A percentile compares a stretch with the other conserved stretches of the same genome.
Conservation (phyloP, 495 filamentous ascomycete genomes). For the Hamigera avellanea region DNA sequence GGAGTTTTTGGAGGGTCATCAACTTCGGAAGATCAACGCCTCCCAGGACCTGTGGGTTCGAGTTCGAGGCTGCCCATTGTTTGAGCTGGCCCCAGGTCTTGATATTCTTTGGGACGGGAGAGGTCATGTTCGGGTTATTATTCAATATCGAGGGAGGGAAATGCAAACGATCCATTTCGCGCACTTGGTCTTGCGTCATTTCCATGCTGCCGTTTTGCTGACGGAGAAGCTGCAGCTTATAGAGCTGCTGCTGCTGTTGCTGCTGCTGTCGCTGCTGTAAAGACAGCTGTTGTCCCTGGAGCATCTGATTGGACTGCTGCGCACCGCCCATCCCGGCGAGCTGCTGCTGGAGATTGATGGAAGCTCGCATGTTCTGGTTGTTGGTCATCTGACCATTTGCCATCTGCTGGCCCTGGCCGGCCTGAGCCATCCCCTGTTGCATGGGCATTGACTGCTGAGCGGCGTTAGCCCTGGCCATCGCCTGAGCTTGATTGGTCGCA, state of each 20-base stretch:
- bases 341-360: conserved; percentile 22
- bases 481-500: conserved; percentile 15
- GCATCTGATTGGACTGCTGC: conserved; percentile 19
- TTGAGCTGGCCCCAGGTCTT: conserved; percentile 69
- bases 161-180: conserved; percentile 34
- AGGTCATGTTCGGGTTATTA: conserved; percentile 17
- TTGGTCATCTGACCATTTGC: conserved; percentile 25
- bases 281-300: conserved; percentile 25
- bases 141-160: conserved; percentile 31
- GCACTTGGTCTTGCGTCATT: conserved; percentile 31
- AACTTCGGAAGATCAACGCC: conserved; percentile 34
- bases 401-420: conserved; percentile 26
- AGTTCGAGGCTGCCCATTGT: conserved; percentile 39
- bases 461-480: conserved; percentile 9
- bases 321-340: conserved; percentile 19
- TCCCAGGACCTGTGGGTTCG: conserved; percentile 32
- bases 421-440: conserved; percentile 21
- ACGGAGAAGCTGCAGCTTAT: conserved; percentile 25
- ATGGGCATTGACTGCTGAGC: conserved; percentile 17
- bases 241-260: conserved; percentile 26
- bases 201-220: conserved; percentile 29
- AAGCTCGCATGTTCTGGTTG: conserved; percentile 21
- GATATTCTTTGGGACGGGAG: conserved; percentile 44
- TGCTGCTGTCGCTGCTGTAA: conserved; percentile 25
- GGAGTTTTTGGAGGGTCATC: conserved; percentile 39